Percentiles rank a stretch among this genome's conserved stretches.
These are phyloP conservation scores for Scutellospora calospora DNA, from an alignment of 371 early-diverging fungal genomes.

Conservation along the genomic window DNA sequence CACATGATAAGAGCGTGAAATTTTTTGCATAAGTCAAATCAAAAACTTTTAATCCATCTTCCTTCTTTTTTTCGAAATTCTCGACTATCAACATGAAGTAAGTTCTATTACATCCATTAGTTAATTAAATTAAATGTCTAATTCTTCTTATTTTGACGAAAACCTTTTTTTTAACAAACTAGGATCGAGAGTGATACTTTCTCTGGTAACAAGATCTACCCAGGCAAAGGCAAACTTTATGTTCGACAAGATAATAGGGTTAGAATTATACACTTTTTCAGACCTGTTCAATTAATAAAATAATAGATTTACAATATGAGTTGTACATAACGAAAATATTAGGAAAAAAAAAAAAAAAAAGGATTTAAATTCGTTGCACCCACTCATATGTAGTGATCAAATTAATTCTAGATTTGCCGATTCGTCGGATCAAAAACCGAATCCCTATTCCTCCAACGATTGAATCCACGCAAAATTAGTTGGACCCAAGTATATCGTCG, in stretches of 20 bases:
- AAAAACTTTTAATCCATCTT: no score
- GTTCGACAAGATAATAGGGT: slow-evolving; percentile 92
- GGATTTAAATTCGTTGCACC: background rate
- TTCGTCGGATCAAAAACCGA: slow-evolving; percentile 96
- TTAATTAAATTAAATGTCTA: no score
- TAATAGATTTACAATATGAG: no score
- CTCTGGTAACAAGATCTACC: slow-evolving; percentile 98
- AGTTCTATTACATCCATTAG: no score
- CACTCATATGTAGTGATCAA: background rate
- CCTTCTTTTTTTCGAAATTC: background rate
- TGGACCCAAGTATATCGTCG: slow-evolving; percentile 98
- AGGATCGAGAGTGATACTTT: slow-evolving; percentile 95
- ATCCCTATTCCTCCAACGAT: slow-evolving; percentile 94
- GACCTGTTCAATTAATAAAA: background rate
- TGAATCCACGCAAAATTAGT: slow-evolving; percentile 97
- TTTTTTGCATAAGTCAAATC: no score
- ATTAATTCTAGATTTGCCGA: slow-evolving; percentile 80
- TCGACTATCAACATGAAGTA: slow-evolving; percentile 24
- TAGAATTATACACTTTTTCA: slow-evolving; percentile 42
- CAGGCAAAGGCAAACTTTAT: slow-evolving; percentile 94
- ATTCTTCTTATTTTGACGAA: no score
- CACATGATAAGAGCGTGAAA: no score
- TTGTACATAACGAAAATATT: background rate
- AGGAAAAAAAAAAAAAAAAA: background rate
- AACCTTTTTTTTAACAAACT: slow-evolving; percentile 17